phyloP scores from a whole-genome alignment of 1,139 yeast genomes.

The Debaryomyces sp. region DNA sequence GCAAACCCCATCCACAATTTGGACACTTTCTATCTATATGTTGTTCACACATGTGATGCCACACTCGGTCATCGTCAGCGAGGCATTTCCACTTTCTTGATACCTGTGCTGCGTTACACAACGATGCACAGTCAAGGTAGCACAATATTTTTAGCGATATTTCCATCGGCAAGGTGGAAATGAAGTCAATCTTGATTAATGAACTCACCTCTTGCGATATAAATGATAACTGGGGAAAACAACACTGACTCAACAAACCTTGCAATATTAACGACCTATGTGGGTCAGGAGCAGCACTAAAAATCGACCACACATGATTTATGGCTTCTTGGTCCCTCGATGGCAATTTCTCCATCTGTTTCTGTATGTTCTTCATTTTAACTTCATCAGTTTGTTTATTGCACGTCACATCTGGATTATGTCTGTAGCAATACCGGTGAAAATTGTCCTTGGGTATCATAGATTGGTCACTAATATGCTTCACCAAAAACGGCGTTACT shows the following conservation, averaged over 20 bases:
- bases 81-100: constrained; percentile 80
- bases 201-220: constrained; percentile 78
- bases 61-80: constrained; percentile 95
- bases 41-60: constrained; percentile 99
- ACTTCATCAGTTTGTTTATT: constrained; percentile 70
- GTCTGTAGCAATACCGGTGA: constrained; percentile 82
- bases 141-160: constrained; percentile 81
- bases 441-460: constrained; percentile 51
- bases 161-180: constrained; percentile 83
- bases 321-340: constrained; percentile 70
- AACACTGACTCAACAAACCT: constrained; percentile 86
- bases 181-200: constrained; percentile 84
- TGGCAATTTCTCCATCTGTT: constrained; percentile 59
- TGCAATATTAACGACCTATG: constrained; percentile 77
- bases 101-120: constrained; percentile 93
- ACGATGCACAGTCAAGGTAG: constrained; percentile 85
- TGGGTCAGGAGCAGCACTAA: constrained; percentile 67
- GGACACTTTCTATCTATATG: constrained; percentile 97
- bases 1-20: constrained; percentile 98
- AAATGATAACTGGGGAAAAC: constrained; percentile 90
- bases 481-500: constrained; percentile 49
- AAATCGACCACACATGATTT: constrained; percentile 76
- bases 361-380: constrained; percentile 65
- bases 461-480: constrained; percentile 47
- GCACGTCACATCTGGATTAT: constrained; percentile 81